Percentiles rank a stretch among this genome's conserved stretches.
These are phyloP conservation scores for Cystobasidiaceae sp. DNA, from an alignment of 1,284 basidiomycete genomes.

Conservation along the genomic window DNA sequence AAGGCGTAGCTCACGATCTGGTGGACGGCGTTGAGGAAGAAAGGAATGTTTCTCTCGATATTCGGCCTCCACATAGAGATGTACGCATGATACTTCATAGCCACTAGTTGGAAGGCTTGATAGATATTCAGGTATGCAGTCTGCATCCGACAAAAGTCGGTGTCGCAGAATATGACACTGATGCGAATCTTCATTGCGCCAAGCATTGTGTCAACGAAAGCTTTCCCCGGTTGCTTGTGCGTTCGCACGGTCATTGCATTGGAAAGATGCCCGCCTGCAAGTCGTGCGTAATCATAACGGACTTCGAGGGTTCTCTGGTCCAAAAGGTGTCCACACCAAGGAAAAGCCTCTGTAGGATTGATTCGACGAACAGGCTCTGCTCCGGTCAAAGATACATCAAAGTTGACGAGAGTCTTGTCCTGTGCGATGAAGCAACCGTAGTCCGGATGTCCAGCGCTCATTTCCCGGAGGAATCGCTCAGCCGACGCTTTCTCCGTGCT, in stretches of 20 bases:
- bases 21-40: slow-evolving; percentile 51
- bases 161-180: slow-evolving; percentile 73
- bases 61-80: slow-evolving; percentile 58
- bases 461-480: slow-evolving; percentile 63
- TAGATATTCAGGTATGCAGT: slow-evolving; percentile 76
- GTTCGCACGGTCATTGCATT: slow-evolving; percentile 46
- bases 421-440: slow-evolving; percentile 86
- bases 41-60: slow-evolving; percentile 37
- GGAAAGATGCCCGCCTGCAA: slow-evolving; percentile 37
- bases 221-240: slow-evolving; percentile 39
- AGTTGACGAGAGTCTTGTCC: slow-evolving; percentile 85
- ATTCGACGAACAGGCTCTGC: slow-evolving; percentile 35
- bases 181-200: slow-evolving; percentile 61
- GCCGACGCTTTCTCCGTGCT: slow-evolving; percentile 66
- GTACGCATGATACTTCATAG: slow-evolving; percentile 84
- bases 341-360: slow-evolving; percentile 52
- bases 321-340: slow-evolving; percentile 83
- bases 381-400: slow-evolving; percentile 55
- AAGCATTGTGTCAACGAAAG: slow-evolving; percentile 43
- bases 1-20: slow-evolving; percentile 59
- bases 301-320: slow-evolving; percentile 69
- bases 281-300: slow-evolving; percentile 44
- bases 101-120: slow-evolving; percentile 75
- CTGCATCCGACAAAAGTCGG: slow-evolving; percentile 59
- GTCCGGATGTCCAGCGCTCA: slow-evolving; percentile 73